phyloP scores from a whole-genome alignment of 2,329 filamentous ascomycete genomes.

The Dryadomyces quercus-mongolicae region DNA sequence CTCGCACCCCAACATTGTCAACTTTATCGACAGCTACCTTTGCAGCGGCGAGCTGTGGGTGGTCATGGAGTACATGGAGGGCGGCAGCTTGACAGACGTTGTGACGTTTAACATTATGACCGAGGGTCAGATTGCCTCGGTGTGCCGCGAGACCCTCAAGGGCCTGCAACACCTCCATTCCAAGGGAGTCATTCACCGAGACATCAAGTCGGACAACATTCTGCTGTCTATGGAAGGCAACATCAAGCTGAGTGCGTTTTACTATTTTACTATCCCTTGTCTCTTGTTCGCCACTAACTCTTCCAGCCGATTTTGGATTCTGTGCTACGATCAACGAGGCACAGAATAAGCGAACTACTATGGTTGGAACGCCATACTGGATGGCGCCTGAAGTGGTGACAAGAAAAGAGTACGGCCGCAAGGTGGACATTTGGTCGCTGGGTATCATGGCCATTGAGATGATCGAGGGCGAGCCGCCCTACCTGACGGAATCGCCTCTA shows the following conservation, averaged over 20 bases:
- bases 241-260: constrained; percentile 76
- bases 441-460: constrained; percentile 99
- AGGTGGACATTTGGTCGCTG: constrained; percentile 96
- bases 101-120: constrained; percentile 99
- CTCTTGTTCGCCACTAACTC: neutral
- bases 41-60: constrained; percentile 90
- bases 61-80: constrained; percentile 99
- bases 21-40: constrained; percentile 96
- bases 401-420: constrained; percentile 92
- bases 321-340: constrained; percentile 97
- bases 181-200: constrained; percentile 94
- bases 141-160: constrained; percentile 84
- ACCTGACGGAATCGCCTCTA: constrained; percentile 87
- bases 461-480: constrained; percentile 97
- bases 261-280: neutral
- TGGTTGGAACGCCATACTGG: constrained; percentile 99
- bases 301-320: constrained; percentile 87
- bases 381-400: constrained; percentile 99
- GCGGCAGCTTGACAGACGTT: constrained; percentile 91
- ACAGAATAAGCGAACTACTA: constrained; percentile 94
- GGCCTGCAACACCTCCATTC: constrained; percentile 92
- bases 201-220: constrained; percentile 99
- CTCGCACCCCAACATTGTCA: constrained; percentile 96
- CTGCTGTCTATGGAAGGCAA: constrained; percentile 85
- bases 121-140: constrained; percentile 90